Conservation (phyloP, 2,329 filamentous ascomycete genomes). For the Cytospora paraplurivora region DNA sequence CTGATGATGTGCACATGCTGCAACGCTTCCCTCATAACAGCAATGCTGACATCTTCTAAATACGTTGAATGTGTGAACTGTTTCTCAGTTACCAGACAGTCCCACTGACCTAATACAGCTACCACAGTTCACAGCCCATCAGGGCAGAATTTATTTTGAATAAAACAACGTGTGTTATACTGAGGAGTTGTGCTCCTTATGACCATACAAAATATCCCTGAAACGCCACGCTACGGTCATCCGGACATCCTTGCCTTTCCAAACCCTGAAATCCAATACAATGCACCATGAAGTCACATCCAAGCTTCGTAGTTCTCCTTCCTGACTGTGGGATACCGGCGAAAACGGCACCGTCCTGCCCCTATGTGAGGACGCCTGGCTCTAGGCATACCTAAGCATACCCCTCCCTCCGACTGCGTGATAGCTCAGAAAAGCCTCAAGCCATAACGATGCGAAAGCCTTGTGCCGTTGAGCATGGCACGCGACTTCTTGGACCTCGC, state of each 20-base stretch:
- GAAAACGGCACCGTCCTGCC: background rate
- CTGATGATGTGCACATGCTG: background rate
- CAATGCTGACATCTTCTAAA: background rate
- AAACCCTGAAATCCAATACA: background rate
- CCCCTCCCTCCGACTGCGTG: background rate
- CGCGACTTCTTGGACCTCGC: conserved; percentile 75
- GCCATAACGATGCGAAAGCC: conserved; percentile 62
- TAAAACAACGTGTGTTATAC: background rate
- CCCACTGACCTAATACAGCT: background rate
- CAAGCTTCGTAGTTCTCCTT: background rate
- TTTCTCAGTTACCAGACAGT: background rate
- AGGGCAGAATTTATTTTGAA: background rate
- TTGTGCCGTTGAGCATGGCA: conserved; percentile 79
- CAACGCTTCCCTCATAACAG: background rate
- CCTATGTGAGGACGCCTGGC: too few species aligned
- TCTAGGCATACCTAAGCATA: background rate
- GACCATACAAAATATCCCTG: background rate
- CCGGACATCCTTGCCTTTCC: background rate
- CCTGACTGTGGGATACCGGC: background rate
- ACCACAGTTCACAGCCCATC: background rate
- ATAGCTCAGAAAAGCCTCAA: conserved; percentile 62
- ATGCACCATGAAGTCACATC: background rate
- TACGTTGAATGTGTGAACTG: background rate
- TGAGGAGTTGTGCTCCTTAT: background rate
- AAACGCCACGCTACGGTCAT: background rate